Percentiles rank a stretch among this genome's conserved stretches.
Evolutionary conservation across 768 basidiomycete genomes (phyloP).

Genomic region (Kockovaella imperatae): DNA sequence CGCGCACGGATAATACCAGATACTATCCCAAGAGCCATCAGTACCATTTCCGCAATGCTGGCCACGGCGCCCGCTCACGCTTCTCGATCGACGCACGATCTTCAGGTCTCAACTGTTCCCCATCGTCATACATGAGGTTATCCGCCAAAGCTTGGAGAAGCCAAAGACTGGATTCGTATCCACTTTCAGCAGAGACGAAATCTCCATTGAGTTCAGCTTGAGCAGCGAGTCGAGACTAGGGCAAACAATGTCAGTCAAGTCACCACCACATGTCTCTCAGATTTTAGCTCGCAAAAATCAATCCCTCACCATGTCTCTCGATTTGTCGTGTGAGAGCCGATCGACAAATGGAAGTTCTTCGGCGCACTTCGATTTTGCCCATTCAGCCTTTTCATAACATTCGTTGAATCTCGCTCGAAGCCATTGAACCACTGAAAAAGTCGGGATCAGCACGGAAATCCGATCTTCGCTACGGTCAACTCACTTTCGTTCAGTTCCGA

Average conservation of each 20-base stretch:
- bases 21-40: conserved; percentile 15
- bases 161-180: conserved; percentile 93
- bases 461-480: conserved; percentile 31
- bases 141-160: conserved; percentile 87
- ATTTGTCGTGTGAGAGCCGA: conserved; percentile 86
- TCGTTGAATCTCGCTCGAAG: conserved; percentile 90
- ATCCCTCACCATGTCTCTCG: conserved; percentile 65
- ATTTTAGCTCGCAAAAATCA: neutral
- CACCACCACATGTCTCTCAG: neutral
- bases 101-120: conserved; percentile 41
- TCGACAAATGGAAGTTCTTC: conserved; percentile 76
- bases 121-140: conserved; percentile 49
- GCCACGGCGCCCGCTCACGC: conserved; percentile 32
- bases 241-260: neutral
- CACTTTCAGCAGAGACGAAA: conserved; percentile 77
- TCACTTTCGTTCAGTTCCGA: conserved; percentile 53
- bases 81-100: conserved; percentile 46
- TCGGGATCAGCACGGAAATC: neutral
- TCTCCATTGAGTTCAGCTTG: conserved; percentile 78
- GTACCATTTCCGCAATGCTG: neutral
- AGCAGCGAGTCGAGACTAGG: conserved; percentile 83
- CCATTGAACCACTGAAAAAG: conserved; percentile 55
- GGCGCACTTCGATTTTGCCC: conserved; percentile 46
- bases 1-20: conserved; percentile 22
- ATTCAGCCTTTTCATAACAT: conserved; percentile 81